These are phyloP conservation scores for Bipolaris oryzae DNA, from an alignment of 2,329 filamentous ascomycete genomes.

Conservation along the genomic window DNA sequence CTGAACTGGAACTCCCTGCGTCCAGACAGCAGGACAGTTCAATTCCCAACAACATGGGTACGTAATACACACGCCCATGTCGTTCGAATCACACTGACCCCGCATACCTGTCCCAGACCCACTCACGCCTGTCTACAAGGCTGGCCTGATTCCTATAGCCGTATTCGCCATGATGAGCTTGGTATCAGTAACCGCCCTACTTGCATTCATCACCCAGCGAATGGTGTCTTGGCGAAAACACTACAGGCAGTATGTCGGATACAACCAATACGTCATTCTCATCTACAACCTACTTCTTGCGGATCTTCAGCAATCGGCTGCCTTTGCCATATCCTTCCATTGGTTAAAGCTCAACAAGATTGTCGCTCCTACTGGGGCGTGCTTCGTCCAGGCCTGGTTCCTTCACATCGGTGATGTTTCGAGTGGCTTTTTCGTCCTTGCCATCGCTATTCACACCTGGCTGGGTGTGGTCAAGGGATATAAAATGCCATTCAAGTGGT, in stretches of 20 bases:
- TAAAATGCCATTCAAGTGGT: conserved; percentile 54
- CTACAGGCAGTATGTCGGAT: conserved; percentile 57
- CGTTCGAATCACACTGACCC: background rate
- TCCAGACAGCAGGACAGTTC: conserved; percentile 30
- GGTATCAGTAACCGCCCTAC: conserved; percentile 51
- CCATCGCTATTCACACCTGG: conserved; percentile 62
- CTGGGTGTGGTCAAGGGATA: conserved; percentile 56
- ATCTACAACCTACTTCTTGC: conserved; percentile 61
- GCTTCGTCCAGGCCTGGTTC: conserved; percentile 59
- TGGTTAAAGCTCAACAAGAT: conserved; percentile 56
- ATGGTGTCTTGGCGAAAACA: conserved; percentile 58
- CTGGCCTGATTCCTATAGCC: conserved; percentile 55
- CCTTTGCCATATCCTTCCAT: conserved; percentile 57
- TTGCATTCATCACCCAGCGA: conserved; percentile 58
- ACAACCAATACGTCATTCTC: conserved; percentile 62
- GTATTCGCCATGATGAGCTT: conserved; percentile 57
- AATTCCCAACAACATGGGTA: conserved; percentile 38
- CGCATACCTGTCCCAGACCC: conserved; percentile 16
- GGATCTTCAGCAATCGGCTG: conserved; percentile 60
- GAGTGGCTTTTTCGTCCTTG: conserved; percentile 60
- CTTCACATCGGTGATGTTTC: conserved; percentile 60
- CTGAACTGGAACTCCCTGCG: conserved; percentile 11
- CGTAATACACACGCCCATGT: background rate
- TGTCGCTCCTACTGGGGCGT: conserved; percentile 51
- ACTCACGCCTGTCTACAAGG: conserved; percentile 36